phyloP scores from a whole-genome alignment of 495 filamentous ascomycete genomes.

The Penicillium antarcticum region DNA sequence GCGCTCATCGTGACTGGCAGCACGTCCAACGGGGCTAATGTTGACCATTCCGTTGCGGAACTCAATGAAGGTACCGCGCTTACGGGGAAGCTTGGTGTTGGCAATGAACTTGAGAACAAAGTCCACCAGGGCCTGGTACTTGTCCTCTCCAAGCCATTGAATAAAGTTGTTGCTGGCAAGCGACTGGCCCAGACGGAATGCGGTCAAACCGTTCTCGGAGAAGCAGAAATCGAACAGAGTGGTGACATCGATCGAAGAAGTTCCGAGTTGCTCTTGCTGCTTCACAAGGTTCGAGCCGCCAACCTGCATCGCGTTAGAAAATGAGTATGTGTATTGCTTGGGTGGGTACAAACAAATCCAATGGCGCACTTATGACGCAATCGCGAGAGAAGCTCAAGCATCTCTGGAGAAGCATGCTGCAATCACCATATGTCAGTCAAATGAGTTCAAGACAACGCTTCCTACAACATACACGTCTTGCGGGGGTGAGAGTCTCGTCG shows the following conservation, averaged over 20 bases:
- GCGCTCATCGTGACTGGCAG: conserved; percentile 77
- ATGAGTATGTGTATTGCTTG: background rate
- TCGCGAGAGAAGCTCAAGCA: conserved; percentile 71
- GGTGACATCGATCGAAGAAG: conserved; percentile 58
- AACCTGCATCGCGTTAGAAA: conserved; percentile 37
- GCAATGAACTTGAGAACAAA: conserved; percentile 89
- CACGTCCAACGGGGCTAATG: conserved; percentile 85
- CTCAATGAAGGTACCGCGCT: conserved; percentile 94
- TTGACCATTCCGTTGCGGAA: conserved; percentile 98
- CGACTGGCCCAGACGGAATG: conserved; percentile 72
- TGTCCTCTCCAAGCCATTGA: conserved; percentile 84
- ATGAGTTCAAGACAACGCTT: background rate
- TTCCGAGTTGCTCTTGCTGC: conserved; percentile 93
- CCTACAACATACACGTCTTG: conserved; percentile 60
- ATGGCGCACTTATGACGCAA: conserved; percentile 89
- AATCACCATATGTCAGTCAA: conserved; percentile 8
- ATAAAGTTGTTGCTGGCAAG: conserved; percentile 83
- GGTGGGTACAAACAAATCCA: conserved; percentile 61
- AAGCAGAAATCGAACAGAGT: conserved; percentile 95
- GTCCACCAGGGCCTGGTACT: conserved; percentile 82
- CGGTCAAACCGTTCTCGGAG: conserved; percentile 89
- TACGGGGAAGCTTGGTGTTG: conserved; percentile 78
- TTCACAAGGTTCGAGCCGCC: conserved; percentile 85
- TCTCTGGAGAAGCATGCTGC: conserved; percentile 68
- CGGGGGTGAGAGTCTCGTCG: conserved; percentile 79